Percentiles rank a stretch among this genome's conserved stretches.
phyloP scores from a whole-genome alignment of 768 basidiomycete genomes.

The Pleurotus giganteus region DNA sequence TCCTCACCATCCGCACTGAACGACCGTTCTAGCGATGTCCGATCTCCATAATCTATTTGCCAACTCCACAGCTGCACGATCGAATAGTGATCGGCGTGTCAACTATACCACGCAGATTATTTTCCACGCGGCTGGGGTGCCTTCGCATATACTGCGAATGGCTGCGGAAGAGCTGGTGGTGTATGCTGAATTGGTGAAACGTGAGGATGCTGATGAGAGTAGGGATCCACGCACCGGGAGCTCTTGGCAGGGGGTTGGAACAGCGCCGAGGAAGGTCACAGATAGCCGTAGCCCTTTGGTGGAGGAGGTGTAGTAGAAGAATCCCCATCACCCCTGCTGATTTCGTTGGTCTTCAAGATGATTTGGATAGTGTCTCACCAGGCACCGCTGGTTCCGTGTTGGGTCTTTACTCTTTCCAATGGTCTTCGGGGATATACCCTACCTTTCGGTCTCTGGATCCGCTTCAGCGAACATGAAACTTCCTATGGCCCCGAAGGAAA shows the following conservation, averaged over 20 bases:
- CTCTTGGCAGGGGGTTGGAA: no score
- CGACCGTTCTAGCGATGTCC: slow-evolving; percentile 48
- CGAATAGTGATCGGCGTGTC: slow-evolving; percentile 1
- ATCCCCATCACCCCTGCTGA: no score
- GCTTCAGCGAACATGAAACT: background rate
- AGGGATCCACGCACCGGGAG: no score
- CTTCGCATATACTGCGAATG: slow-evolving; percentile 35
- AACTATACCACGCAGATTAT: slow-evolving; percentile 49
- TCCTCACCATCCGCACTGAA: slow-evolving; percentile 36
- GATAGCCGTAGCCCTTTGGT: no score
- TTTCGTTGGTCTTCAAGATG: no score
- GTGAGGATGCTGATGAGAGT: background rate
- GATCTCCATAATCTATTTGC: slow-evolving; percentile 49
- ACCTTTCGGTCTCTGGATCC: background rate
- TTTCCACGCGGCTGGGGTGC: slow-evolving; percentile 69
- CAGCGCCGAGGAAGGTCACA: no score
- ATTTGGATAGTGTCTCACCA: no score
- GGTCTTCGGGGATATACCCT: no score
- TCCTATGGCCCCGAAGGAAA: background rate
- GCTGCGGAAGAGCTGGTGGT: slow-evolving; percentile 41
- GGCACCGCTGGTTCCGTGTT: no score
- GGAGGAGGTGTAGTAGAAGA: no score
- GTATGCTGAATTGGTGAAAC: background rate
- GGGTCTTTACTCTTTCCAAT: no score
- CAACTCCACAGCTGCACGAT: background rate